Evolutionary conservation across 139 green algal genomes (phyloP).

Genomic region (Raphidocelis subcapitata): DNA sequence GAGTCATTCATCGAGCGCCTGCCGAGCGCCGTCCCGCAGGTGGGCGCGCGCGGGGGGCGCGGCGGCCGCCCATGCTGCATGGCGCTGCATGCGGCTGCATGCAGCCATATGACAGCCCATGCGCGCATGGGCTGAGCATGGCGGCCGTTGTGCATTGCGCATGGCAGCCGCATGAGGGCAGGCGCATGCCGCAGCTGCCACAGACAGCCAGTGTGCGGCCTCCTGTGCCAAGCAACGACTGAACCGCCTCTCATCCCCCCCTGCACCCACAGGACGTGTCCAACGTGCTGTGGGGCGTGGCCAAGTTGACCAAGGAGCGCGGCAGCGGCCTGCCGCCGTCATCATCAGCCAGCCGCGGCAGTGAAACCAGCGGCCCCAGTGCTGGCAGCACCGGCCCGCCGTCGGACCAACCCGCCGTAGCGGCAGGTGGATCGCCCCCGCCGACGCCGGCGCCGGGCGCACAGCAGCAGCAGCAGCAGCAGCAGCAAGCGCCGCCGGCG

Average conservation of each 20-base stretch:
- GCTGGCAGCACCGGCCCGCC: background rate
- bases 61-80: no score
- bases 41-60: no score
- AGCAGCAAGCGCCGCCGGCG: background rate
- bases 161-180: no score
- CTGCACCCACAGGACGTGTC: background rate
- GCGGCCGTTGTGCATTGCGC: no score
- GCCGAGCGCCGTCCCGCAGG: background rate
- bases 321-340: background rate
- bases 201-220: no score
- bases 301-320: background rate
- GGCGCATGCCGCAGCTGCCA: no score
- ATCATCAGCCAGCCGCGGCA: no score
- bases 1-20: background rate
- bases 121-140: no score
- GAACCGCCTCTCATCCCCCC: no score
- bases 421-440: background rate
- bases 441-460: background rate
- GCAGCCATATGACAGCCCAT: no score
- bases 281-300: background rate
- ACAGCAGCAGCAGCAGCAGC: background rate
- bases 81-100: no score
- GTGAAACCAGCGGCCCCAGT: background rate
- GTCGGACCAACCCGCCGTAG: background rate
- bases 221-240: no score